phyloP scores from a whole-genome alignment of 1,284 basidiomycete genomes.

The Cerioporus squamosus region DNA sequence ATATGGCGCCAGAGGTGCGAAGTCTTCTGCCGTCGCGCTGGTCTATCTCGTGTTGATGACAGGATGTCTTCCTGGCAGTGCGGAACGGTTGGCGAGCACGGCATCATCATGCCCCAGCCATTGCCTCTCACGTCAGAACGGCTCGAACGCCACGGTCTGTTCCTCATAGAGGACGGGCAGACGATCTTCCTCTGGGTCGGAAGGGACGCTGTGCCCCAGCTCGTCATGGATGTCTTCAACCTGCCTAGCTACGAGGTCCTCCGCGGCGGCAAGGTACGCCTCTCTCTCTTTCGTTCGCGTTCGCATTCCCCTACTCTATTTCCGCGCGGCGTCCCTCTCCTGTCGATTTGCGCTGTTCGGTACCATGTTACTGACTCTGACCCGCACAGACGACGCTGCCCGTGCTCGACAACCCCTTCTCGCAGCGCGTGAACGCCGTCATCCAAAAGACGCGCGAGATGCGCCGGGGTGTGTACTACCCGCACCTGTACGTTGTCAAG shows the following conservation, averaged over 20 bases:
- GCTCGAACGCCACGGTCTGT: slow-evolving; percentile 94
- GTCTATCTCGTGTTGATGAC: neutral
- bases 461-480: slow-evolving; percentile 89
- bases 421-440: slow-evolving; percentile 91
- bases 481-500: slow-evolving; percentile 97
- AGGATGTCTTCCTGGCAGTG: slow-evolving; percentile 45
- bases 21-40: neutral
- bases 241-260: slow-evolving; percentile 88
- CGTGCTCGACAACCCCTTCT: slow-evolving; percentile 90
- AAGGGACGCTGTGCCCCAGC: slow-evolving; percentile 93
- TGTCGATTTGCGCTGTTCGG: no score
- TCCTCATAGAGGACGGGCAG: slow-evolving; percentile 97
- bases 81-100: slow-evolving; percentile 81
- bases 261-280: slow-evolving; percentile 86
- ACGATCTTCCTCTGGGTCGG: slow-evolving; percentile 99
- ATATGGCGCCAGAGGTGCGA: slow-evolving; percentile 89
- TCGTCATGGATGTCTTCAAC: slow-evolving; percentile 94
- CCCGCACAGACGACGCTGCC: slow-evolving; percentile 80
- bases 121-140: slow-evolving; percentile 93
- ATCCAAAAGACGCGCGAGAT: slow-evolving; percentile 92
- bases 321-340: neutral
- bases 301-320: no score
- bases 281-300: neutral
- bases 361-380: neutral
- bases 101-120: slow-evolving; percentile 84